Base-by-base conservation (phyloP, 176 grass and related monocot genomes). In the Triticum dicoccoides region DNA sequence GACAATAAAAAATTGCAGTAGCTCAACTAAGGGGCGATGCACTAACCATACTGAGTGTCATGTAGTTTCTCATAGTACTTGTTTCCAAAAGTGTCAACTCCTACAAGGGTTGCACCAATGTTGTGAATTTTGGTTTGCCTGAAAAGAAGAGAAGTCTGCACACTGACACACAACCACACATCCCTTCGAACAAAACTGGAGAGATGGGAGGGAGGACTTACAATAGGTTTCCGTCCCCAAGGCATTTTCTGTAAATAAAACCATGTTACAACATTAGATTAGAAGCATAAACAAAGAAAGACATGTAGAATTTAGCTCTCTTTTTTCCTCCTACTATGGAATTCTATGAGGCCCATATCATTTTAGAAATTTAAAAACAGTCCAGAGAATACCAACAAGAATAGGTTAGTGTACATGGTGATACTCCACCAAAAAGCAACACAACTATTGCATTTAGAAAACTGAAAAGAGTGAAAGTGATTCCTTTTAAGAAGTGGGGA, bases 41-140 rank as follows among this genome's bases (percentile, higher is more conserved):
- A 61, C 81, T 92, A 38, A 98, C 97, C 97, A 23, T 92, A 90
- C 35, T 98, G 97, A 41, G 85, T 91, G 61, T 89, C 90, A 27
- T 91, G 86, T 69, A 94, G 27, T 47, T 96, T 94, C 85, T 98
- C 94, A 72, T 94, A 98, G 85, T 98, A 96, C 81, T 94, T 96
- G 82, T 98, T 98, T 85, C 94, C 97, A 59, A 90, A 96, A 86
- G 88, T 94, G 90, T 98, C 97, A 65, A 96, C 87, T 62, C 97
- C 97, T 69, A 96, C 84, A 61, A 96, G 82, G 37, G 92, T 94
- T 78, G 97, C 97, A 38, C 94, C 97, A 76, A 98, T 94, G 45
- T 89, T 89, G 67, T 98, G 97, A 77, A 98, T 89, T 88, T 98
- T 98, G 45, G 91, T 98, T 98, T 98, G 97, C 93, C 97, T 98